Evolutionary conservation across 2,329 filamentous ascomycete genomes (phyloP), one percentile per base, ranked within the genome.

Genomic region (Xylaria sp.): DNA sequence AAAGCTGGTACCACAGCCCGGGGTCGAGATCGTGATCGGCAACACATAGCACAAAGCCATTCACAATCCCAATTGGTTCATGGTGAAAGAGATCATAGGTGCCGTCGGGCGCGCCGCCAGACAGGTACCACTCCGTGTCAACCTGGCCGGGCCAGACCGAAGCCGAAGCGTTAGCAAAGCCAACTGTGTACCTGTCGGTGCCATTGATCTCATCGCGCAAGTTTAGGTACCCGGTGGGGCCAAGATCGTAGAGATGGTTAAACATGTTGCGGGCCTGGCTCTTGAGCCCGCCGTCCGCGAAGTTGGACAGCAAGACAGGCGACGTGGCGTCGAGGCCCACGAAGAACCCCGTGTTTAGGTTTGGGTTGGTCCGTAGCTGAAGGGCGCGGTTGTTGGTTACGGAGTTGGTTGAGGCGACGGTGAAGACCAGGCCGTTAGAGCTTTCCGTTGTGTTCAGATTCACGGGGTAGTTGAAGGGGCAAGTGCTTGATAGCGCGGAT

Each of bases 381-480:
- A 74, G 39, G 11, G 65, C 67, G n/a, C 71, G 72, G 68, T 74
- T 70, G 61, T 73, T 72, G 61, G 68, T 70, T 1, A 19, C 48
- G 2, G 72, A 42, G 60, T 69, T 75, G 58, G 42, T 69, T 2
- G 68, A 70, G 4, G 61, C 59, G 19, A 74, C 36, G 4, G 68
- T 72, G 63, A 68, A 70, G 34, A 69, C 27, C 1, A 75, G 65
- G 3, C 71, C 71, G 39, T 64, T 72, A 51, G 61, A 21, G 69
- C 70, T 71, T n/a, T 67, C 47, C 8, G 73, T 74, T 39, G 24
- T 67, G 58, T 73, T 72, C 3, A 75, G 55, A 6, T 67, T 30
- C 2, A 61, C 32, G 2, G 71, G 71, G 56, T 72, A 74, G 69
- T 73, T 74, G 68, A 59, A 73, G 27, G 70, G 72, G 19, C 72